A percentile compares a stretch with the other conserved stretches of the same genome.
phyloP scores from a whole-genome alignment of 805 yeast genomes.

The Ascoidea tarda region DNA sequence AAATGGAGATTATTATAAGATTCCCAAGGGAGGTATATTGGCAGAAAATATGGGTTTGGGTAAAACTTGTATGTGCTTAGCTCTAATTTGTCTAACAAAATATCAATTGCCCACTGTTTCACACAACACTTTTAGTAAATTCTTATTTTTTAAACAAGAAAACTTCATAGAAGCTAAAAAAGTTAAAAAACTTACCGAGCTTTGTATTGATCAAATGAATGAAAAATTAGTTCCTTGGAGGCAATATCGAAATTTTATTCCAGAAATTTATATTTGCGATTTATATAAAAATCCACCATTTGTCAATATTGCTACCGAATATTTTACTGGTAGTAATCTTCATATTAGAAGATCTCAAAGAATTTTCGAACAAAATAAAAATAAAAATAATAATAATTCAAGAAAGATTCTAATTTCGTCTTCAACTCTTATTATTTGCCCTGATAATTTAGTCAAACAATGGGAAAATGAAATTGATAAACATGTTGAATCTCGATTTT shows the following conservation, averaged over 20 bases:
- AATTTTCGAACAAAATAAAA: not conserved
- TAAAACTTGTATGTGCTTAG: conserved; percentile 58
- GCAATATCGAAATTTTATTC: conserved; percentile 27
- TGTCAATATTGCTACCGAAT: not conserved
- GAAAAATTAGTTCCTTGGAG: conserved; percentile 47
- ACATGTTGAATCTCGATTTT: conserved; percentile 28
- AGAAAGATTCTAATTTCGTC: conserved; percentile 23
- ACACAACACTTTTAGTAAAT: too few relatives aligned
- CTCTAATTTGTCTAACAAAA: conserved; percentile 43
- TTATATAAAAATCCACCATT: not conserved
- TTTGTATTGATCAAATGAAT: conserved; percentile 29
- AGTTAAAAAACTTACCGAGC: conserved; percentile 18
- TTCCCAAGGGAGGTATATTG: conserved; percentile 55
- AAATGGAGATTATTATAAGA: conserved; percentile 26
- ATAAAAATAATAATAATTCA: conserved; percentile 10
- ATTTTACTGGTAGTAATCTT: not conserved
- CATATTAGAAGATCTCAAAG: not conserved
- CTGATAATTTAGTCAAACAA: conserved; percentile 53
- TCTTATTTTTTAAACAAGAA: conserved; percentile 2
- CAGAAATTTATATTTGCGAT: conserved; percentile 15
- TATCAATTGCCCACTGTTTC: conserved; percentile 36
- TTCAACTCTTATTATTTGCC: conserved; percentile 46
- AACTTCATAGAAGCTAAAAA: conserved; percentile 4
- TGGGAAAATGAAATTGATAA: conserved; percentile 47
- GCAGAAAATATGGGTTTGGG: conserved; percentile 85